Evolutionary conservation across 352 stramenopile genomes (phyloP), one percentile per base, ranked within the genome.

Genomic region (Pythium sukuiense): DNA sequence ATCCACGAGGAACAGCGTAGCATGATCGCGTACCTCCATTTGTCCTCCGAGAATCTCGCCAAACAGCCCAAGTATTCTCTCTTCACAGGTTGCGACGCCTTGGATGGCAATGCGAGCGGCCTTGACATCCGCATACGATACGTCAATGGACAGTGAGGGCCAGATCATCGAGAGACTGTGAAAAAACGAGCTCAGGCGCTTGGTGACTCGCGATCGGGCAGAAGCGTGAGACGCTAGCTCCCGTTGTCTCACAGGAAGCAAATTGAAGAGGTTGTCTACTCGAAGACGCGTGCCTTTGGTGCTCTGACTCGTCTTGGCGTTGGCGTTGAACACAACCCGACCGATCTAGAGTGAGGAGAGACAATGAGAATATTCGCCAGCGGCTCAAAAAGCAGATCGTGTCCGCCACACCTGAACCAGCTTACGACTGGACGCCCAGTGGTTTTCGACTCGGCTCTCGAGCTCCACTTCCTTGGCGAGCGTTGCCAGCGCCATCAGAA

Each of bases 381-480:
- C 35, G 35, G 3, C 35, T 2, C 35, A 43, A 43, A 16, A 16
- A 14, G 6, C 16, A 4, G 35, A 2, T 14, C 8, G 7, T 4
- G 11, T 9, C 32, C 14, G 3, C 12, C 62, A 59, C n/a, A 91
- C 83, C 69, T 88, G 46, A 29, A 92, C 77, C 32, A 88, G 59
- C 77, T 95, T 95, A 41, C 81, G 79, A 55, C 83, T 80, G 0
- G 76, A 84, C 29, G 71, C 79, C 83, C 85, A 93, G 18, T 85
- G 69, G 0, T 76, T 62, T 20, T 76, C 39, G 1, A 83, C 50
- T 9, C 84, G 76, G 52, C 80, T 93, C 70, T 92, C 84, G 37
- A 95, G 76, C 48, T 91, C 81, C 29, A 93, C 70, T 13, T 59
- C 61, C 11, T 73, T 64, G 32, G 63, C 69, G 13, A 94, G 46